phyloP scores from a whole-genome alignment of 1,284 basidiomycete genomes.

The Rugosomyces carneus region DNA sequence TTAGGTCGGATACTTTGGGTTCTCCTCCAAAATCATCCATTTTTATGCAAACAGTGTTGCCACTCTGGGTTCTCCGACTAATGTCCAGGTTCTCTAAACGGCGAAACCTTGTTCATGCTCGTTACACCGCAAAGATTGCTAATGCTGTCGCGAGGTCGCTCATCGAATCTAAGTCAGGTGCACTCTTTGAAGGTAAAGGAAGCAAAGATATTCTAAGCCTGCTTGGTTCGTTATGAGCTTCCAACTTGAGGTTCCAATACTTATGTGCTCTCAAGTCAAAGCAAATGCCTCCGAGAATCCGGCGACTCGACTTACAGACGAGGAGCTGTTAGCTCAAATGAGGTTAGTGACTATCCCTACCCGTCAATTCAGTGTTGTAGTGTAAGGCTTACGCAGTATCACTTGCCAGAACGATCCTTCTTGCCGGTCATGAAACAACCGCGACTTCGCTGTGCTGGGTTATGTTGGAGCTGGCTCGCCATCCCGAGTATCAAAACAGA shows the following conservation, averaged over 20 bases:
- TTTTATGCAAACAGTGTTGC: constrained; percentile 36
- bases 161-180: constrained; percentile 35
- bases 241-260: background rate
- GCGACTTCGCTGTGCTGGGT: constrained; percentile 38
- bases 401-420: constrained; percentile 30
- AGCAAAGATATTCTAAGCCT: constrained; percentile 37
- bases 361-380: background rate
- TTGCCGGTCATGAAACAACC: constrained; percentile 40
- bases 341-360: constrained; percentile 22
- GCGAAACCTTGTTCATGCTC: constrained; percentile 34
- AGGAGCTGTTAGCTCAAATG: constrained; percentile 39
- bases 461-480: constrained; percentile 33
- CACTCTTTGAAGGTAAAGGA: constrained; percentile 34
- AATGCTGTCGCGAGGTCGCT: constrained; percentile 33
- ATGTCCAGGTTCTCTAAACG: constrained; percentile 35
- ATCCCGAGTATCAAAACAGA: constrained; percentile 30
- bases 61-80: constrained; percentile 33
- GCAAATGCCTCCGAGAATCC: constrained; percentile 37
- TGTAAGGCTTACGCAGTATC: background rate
- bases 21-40: constrained; percentile 34
- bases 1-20: constrained; percentile 34
- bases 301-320: constrained; percentile 31
- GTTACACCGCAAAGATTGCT: constrained; percentile 34
- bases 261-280: constrained; percentile 26
- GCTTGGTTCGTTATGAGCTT: constrained; percentile 26